Conservation (phyloP, 2,329 filamentous ascomycete genomes). For the Akanthomyces dipterigenus region DNA sequence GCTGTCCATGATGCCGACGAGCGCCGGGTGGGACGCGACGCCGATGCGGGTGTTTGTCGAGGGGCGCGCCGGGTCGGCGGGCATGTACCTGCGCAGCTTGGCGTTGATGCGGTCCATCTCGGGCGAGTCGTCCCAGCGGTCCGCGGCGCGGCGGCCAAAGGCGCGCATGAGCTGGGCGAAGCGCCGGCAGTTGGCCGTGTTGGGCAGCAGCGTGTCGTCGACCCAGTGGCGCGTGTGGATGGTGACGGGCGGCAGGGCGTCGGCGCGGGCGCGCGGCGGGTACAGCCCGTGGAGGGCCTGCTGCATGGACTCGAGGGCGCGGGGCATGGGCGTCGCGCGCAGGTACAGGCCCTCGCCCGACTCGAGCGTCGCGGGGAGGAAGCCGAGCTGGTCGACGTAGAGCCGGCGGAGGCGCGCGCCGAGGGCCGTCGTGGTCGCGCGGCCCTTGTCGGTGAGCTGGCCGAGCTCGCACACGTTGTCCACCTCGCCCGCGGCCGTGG, state of each 20-base stretch:
- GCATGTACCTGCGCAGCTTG: slow-evolving; percentile 80
- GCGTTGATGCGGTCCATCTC: slow-evolving; percentile 81
- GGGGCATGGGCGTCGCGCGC: slow-evolving; percentile 65
- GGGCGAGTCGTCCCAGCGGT: slow-evolving; percentile 66
- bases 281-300: slow-evolving; percentile 72
- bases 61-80: slow-evolving; percentile 36
- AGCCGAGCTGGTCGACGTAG: slow-evolving; percentile 68
- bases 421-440: slow-evolving; percentile 63
- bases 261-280: slow-evolving; percentile 41
- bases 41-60: slow-evolving; percentile 54
- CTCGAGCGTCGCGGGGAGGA: slow-evolving; percentile 54
- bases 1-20: slow-evolving; percentile 91
- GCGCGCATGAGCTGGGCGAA: slow-evolving; percentile 63
- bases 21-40: slow-evolving; percentile 75
- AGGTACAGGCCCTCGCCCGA: slow-evolving; percentile 59
- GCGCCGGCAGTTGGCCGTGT: slow-evolving; percentile 66
- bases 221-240: slow-evolving; percentile 58
- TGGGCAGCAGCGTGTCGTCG: slow-evolving; percentile 76
- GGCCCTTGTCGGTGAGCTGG: slow-evolving; percentile 69
- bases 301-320: slow-evolving; percentile 71
- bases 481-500: slow-evolving; percentile 65
- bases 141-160: slow-evolving; percentile 65
- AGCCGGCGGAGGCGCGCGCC: slow-evolving; percentile 62
- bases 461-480: slow-evolving; percentile 76
- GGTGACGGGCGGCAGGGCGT: slow-evolving; percentile 51